Conservation (phyloP, 2,329 filamentous ascomycete genomes). For the Penicillium griseofulvum region DNA sequence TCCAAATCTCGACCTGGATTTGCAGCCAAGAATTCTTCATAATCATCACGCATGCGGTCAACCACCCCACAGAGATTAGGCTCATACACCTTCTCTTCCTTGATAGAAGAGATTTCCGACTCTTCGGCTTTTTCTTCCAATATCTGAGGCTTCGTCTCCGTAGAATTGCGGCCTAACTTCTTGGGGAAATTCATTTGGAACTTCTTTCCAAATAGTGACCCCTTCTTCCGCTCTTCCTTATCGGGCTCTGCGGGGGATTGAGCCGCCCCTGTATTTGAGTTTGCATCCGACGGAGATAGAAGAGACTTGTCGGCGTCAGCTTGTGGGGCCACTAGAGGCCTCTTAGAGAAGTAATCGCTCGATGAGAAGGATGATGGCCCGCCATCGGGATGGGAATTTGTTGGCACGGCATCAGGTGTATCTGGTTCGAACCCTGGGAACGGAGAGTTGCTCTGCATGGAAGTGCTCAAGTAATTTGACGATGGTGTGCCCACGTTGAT, state of each 20-base stretch:
- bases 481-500: slow-evolving; percentile 65
- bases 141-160: slow-evolving; percentile 67
- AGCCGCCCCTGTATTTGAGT: slow-evolving; percentile 44
- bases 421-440: slow-evolving; percentile 29
- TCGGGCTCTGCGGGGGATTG: slow-evolving; percentile 56
- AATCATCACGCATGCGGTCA: slow-evolving; percentile 46
- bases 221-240: slow-evolving; percentile 60
- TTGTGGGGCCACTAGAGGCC: slow-evolving; percentile 40
- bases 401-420: slow-evolving; percentile 43
- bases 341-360: slow-evolving; percentile 75
- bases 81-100: slow-evolving; percentile 47
- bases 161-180: slow-evolving; percentile 70
- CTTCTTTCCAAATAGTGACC: slow-evolving; percentile 74
- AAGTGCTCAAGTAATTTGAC: slow-evolving; percentile 30
- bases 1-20: slow-evolving; percentile 39
- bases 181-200: slow-evolving; percentile 76
- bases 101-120: slow-evolving; percentile 52
- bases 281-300: slow-evolving; percentile 44
- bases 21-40: slow-evolving; percentile 43
- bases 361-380: slow-evolving; percentile 52
- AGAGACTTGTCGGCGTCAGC: slow-evolving; percentile 51
- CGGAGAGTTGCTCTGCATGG: slow-evolving; percentile 33
- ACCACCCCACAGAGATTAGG: slow-evolving; percentile 48
- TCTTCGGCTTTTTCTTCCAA: slow-evolving; percentile 70
- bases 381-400: slow-evolving; percentile 48